phyloP scores from a whole-genome alignment of 2,329 filamentous ascomycete genomes.

The Penicillium sp. region DNA sequence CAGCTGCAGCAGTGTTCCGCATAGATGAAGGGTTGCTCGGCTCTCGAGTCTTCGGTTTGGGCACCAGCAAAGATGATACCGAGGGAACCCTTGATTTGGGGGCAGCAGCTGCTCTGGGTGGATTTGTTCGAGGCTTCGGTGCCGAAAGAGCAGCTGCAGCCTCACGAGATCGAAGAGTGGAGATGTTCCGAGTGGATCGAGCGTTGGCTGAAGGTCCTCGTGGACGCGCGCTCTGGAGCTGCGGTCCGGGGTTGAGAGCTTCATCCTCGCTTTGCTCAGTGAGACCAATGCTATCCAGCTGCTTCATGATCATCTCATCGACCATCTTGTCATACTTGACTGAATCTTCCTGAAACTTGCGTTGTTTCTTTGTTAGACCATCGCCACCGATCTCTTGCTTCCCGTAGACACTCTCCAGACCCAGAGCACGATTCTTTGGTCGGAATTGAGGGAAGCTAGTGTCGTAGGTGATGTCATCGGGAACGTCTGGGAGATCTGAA shows the following conservation, averaged over 20 bases:
- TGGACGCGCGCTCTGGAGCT: constrained; percentile 19
- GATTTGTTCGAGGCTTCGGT: constrained; percentile 32
- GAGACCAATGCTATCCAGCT: constrained; percentile 63
- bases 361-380: constrained; percentile 62
- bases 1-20: constrained; percentile 60
- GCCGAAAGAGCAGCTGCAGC: constrained; percentile 41
- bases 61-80: constrained; percentile 31
- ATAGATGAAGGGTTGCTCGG: constrained; percentile 52
- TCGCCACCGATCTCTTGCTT: constrained; percentile 49
- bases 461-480: constrained; percentile 47
- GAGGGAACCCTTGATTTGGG: constrained; percentile 40
- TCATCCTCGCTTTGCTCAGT: constrained; percentile 57
- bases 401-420: constrained; percentile 51
- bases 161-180: constrained; percentile 42
- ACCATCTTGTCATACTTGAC: constrained; percentile 62
- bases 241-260: constrained; percentile 19
- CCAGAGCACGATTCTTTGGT: constrained; percentile 53
- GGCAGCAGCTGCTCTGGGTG: constrained; percentile 28
- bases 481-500: constrained; percentile 48
- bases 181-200: constrained; percentile 30
- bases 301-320: constrained; percentile 65
- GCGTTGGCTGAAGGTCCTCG: constrained; percentile 26
- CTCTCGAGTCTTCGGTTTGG: constrained; percentile 46
- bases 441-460: constrained; percentile 53
- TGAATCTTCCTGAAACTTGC: constrained; percentile 66